Evolutionary conservation across 306 rosid genomes (phyloP).

Genomic region (Delonix regia): DNA sequence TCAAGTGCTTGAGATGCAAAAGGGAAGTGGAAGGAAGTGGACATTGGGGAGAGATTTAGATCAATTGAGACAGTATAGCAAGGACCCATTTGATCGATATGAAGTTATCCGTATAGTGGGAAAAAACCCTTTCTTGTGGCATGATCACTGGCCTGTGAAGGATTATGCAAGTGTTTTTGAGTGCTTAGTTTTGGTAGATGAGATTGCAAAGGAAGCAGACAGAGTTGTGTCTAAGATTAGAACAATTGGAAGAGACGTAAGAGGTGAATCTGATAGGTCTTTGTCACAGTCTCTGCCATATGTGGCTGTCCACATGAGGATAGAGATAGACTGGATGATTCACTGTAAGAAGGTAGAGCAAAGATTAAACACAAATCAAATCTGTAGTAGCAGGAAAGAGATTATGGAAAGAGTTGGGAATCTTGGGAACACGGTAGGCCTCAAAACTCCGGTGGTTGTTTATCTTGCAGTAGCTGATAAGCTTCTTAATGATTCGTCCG

Average conservation of each 20-base stretch:
- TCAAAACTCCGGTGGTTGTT: conserved; percentile 58
- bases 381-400: conserved; percentile 84
- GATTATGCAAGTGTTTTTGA: conserved; percentile 82
- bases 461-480: conserved; percentile 85
- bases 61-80: conserved; percentile 61
- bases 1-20: conserved; percentile 56
- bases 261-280: conserved; percentile 21
- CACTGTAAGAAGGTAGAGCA: conserved; percentile 84
- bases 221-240: conserved; percentile 74
- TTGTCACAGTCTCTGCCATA: conserved; percentile 49
- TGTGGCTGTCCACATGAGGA: conserved; percentile 90
- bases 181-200: conserved; percentile 79
- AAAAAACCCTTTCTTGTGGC: conserved; percentile 94
- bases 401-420: conserved; percentile 63
- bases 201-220: conserved; percentile 66
- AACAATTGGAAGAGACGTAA: conserved; percentile 47
- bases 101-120: conserved; percentile 77
- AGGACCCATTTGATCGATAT: conserved; percentile 48
- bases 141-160: conserved; percentile 93
- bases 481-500: conserved; percentile 70
- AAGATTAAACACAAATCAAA: conserved; percentile 62
- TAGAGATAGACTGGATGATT: conserved; percentile 96
- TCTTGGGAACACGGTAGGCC: conserved; percentile 44
- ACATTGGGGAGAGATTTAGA: conserved; percentile 75
- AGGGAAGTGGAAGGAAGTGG: conserved; percentile 99